A percentile compares a stretch with the other conserved stretches of the same genome.
These are phyloP conservation scores for Melocanna baccifera DNA, from an alignment of 176 grass and related monocot genomes.

Conservation along the genomic window DNA sequence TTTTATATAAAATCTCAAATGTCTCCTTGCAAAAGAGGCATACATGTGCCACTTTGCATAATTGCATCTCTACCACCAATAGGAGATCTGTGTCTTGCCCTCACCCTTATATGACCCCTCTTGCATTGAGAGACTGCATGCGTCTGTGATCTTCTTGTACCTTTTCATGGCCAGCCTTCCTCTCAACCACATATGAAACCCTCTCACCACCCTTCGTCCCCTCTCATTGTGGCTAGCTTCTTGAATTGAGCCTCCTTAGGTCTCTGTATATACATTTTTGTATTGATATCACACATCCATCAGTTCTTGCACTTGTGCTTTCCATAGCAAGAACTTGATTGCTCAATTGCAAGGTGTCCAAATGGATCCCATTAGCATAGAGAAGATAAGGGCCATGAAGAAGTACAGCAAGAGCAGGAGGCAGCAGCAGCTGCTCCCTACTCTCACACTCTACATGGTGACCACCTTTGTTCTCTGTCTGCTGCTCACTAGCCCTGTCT, in stretches of 20 bases:
- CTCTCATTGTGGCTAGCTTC: slow-evolving; percentile 24
- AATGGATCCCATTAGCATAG: slow-evolving; percentile 65
- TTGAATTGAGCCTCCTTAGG: slow-evolving; percentile 20
- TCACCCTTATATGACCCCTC: slow-evolving; percentile 15
- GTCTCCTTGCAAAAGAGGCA: slow-evolving; percentile 27
- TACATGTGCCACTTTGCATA: slow-evolving; percentile 29
- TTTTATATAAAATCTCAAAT: slow-evolving; percentile 36
- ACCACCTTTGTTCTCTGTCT: slow-evolving; percentile 46
- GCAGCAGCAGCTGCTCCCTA: slow-evolving; percentile 32
- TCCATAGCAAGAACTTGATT: slow-evolving; percentile 20
- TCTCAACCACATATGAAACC: slow-evolving; percentile 43
- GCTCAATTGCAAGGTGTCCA: slow-evolving; percentile 16
- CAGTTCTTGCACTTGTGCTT: slow-evolving; percentile 1
- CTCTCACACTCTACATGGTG: slow-evolving; percentile 42
- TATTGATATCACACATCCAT: not conserved
- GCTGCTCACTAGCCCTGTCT: slow-evolving; percentile 63
- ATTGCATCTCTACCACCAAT: slow-evolving; percentile 36
- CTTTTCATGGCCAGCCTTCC: slow-evolving; percentile 36
- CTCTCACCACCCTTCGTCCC: slow-evolving; percentile 8
- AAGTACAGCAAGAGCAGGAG: slow-evolving; percentile 60
- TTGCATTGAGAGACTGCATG: not conserved
- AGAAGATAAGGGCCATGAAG: slow-evolving; percentile 69
- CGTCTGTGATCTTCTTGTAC: not conserved
- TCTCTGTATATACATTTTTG: slow-evolving; percentile 25
- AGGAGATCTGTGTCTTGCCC: slow-evolving; percentile 16